Percentiles rank a stretch among this genome's conserved stretches.
Conservation (phyloP, 176 grass and related monocot genomes). For the Luzula sylvatica region DNA sequence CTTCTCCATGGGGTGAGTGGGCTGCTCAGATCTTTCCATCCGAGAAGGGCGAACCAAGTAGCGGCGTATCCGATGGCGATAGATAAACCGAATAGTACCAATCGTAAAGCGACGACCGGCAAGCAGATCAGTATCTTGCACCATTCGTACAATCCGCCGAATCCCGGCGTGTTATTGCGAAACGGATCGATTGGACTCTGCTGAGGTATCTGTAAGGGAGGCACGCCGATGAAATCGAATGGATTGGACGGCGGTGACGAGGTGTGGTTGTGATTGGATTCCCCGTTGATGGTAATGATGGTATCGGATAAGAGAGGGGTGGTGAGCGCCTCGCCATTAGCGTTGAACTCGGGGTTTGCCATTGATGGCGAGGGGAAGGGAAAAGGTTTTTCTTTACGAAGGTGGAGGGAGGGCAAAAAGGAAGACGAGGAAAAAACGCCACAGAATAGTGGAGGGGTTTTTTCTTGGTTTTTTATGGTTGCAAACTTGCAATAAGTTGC, state of each 20-base stretch:
- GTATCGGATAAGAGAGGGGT: conserved; percentile 41
- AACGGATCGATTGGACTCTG: conserved; percentile 58
- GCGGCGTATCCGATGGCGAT: conserved; percentile 58
- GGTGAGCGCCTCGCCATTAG: conserved; percentile 29
- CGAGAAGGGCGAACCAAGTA: conserved; percentile 57
- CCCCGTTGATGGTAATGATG: conserved; percentile 26
- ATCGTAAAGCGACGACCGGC: conserved; percentile 41
- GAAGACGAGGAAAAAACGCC: background rate
- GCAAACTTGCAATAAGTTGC: no score
- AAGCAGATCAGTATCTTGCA: conserved; percentile 41
- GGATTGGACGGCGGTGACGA: background rate
- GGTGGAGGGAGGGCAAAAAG: background rate
- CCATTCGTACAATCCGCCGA: conserved; percentile 50
- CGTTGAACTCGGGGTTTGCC: conserved; percentile 21
- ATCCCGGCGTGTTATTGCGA: conserved; percentile 54
- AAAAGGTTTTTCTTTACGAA: background rate
- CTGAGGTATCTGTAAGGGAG: conserved; percentile 33
- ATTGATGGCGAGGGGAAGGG: conserved; percentile 7
- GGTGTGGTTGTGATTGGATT: background rate
- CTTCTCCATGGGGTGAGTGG: conserved; percentile 55
- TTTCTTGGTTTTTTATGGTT: no score
- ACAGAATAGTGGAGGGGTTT: background rate
- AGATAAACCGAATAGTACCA: conserved; percentile 61
- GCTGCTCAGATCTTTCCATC: conserved; percentile 41
- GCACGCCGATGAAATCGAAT: conserved; percentile 37